phyloP scores from a whole-genome alignment of 2,329 filamentous ascomycete genomes.

The Helminthosporium solani region DNA sequence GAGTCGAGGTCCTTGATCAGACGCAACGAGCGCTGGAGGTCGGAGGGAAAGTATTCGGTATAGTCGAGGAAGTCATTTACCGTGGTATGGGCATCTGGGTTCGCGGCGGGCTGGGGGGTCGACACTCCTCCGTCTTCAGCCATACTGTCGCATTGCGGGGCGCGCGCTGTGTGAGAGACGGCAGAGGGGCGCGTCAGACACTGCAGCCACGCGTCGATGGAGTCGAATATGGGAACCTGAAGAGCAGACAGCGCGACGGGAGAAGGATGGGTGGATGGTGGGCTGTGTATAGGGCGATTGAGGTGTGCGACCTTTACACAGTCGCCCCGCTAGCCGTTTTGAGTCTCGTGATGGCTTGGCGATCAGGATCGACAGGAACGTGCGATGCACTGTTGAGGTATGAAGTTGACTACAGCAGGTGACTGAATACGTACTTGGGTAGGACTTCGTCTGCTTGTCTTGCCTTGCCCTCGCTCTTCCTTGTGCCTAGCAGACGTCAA shows the following conservation, averaged over 20 bases:
- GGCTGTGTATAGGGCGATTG: not conserved
- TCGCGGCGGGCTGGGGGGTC: conserved; percentile 48
- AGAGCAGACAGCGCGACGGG: conserved; percentile 22
- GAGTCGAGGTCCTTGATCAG: conserved; percentile 57
- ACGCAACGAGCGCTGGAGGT: conserved; percentile 63
- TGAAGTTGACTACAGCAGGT: not conserved
- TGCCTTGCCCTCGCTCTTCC: too few species aligned
- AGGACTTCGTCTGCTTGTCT: too few species aligned
- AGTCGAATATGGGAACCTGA: conserved; percentile 28
- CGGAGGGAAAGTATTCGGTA: conserved; percentile 67
- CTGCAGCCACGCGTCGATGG: conserved; percentile 43
- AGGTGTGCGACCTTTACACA: not conserved
- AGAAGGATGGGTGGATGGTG: not conserved
- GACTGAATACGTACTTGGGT: not conserved
- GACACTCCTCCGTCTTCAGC: conserved; percentile 34
- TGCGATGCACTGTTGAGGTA: too few species aligned
- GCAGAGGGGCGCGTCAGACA: conserved; percentile 41
- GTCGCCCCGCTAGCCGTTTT: not conserved
- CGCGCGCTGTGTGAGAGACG: conserved; percentile 27
- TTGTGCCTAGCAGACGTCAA: too few species aligned
- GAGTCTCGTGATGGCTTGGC: not conserved
- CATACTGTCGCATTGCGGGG: conserved; percentile 39
- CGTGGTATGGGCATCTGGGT: conserved; percentile 65
- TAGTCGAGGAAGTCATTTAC: conserved; percentile 69
- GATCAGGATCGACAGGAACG: not conserved